These are phyloP conservation scores for Pseudevernia furfuracea DNA, from an alignment of 495 filamentous ascomycete species.

Conservation along the genomic window DNA sequence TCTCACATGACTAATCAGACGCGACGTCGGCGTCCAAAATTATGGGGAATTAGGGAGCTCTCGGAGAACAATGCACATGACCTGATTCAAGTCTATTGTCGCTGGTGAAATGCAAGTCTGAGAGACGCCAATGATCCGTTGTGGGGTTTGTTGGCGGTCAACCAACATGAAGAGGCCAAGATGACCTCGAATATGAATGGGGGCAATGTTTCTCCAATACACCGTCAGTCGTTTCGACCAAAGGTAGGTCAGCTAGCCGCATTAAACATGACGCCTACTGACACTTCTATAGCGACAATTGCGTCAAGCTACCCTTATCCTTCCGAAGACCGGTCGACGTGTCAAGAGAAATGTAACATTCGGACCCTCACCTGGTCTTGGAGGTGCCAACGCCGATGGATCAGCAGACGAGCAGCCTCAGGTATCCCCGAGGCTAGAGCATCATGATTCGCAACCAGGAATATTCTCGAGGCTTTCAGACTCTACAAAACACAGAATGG, in stretches of 20 bases:
- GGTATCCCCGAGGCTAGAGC: slow-evolving; percentile 31
- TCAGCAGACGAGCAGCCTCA: slow-evolving; percentile 36
- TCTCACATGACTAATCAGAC: no score
- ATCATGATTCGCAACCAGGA: slow-evolving; percentile 18
- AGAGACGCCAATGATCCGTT: slow-evolving; percentile 4
- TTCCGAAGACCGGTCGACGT: slow-evolving; percentile 47
- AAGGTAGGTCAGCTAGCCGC: slow-evolving; percentile 23
- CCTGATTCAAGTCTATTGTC: background rate
- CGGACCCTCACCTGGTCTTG: slow-evolving; percentile 27
- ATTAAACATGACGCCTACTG: background rate
- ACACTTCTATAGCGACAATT: slow-evolving; percentile 15
- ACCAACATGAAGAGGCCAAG: slow-evolving; percentile 4
- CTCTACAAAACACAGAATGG: slow-evolving; percentile 9
- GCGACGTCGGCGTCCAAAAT: no score
- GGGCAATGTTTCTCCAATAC: slow-evolving; percentile 3
- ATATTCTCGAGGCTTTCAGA: slow-evolving; percentile 9
- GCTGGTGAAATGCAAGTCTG: background rate
- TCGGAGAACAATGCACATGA: background rate
- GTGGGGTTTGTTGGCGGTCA: slow-evolving; percentile 1
- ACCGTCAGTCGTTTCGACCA: slow-evolving; percentile 36
- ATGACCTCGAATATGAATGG: slow-evolving; percentile 14
- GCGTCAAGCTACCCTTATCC: slow-evolving; percentile 47
- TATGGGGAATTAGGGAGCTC: background rate
- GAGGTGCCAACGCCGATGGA: slow-evolving; percentile 22
- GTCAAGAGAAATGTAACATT: slow-evolving; percentile 45